A percentile compares a stretch with the other conserved stretches of the same genome.
phyloP scores from a whole-genome alignment of 371 early-diverging fungal genomes.

The Rhizopus sp. region DNA sequence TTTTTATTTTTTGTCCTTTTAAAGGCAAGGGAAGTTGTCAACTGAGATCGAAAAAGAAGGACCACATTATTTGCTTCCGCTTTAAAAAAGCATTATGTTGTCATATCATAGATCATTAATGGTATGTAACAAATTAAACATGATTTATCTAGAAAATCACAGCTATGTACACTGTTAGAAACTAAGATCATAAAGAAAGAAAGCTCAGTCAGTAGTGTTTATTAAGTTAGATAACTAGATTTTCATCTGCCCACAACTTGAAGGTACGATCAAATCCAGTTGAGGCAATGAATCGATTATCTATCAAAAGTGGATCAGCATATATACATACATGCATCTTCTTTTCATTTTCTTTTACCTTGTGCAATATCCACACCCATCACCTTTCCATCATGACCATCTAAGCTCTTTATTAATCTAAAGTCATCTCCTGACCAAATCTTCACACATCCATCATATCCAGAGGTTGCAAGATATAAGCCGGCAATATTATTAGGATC shows the following conservation, averaged over 20 bases:
- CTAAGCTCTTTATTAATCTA: conserved; percentile 82
- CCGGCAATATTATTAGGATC: conserved; percentile 48
- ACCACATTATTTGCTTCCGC: too few relatives aligned
- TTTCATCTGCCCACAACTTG: conserved; percentile 84
- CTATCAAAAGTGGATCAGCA: conserved; percentile 27
- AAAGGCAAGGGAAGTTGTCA: too few relatives aligned
- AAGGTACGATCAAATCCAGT: conserved; percentile 93
- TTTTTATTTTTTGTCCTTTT: too few relatives aligned
- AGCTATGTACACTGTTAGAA: too few relatives aligned
- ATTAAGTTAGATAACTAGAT: conserved; percentile 38
- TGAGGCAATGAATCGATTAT: conserved; percentile 83
- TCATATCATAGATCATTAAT: too few relatives aligned
- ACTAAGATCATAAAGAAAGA: neutral
- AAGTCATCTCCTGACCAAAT: conserved; percentile 94
- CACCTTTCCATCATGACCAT: conserved; percentile 90
- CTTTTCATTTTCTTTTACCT: conserved; percentile 44
- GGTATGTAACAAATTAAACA: too few relatives aligned
- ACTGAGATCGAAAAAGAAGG: too few relatives aligned
- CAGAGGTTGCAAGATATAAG: conserved; percentile 66
- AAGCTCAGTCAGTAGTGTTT: neutral
- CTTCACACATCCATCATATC: conserved; percentile 92
- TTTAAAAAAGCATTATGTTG: too few relatives aligned
- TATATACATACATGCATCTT: neutral
- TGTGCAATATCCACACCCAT: conserved; percentile 84
- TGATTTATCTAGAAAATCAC: too few relatives aligned